Conservation (phyloP, 495 filamentous ascomycete genomes). For the Tetracladium setigerum region DNA sequence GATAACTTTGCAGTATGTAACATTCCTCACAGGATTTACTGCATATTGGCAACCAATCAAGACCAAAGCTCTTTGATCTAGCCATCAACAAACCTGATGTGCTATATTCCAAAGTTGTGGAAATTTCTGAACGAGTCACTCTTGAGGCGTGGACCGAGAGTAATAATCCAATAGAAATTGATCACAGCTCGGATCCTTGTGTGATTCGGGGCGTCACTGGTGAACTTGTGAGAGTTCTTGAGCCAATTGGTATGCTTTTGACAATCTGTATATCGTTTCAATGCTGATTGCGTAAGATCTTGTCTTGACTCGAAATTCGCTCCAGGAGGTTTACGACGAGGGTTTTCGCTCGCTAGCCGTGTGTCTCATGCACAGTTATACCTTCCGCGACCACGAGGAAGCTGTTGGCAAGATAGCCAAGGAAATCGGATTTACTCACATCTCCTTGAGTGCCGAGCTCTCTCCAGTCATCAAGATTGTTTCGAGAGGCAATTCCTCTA, state of each 20-base stretch:
- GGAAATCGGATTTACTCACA: slow-evolving; percentile 22
- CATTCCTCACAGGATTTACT: slow-evolving; percentile 25
- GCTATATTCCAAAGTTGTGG: slow-evolving; percentile 19
- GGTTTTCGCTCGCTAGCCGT: slow-evolving; percentile 23
- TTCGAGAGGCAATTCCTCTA: slow-evolving; percentile 23
- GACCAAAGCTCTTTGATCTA: slow-evolving; percentile 24
- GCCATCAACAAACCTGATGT: slow-evolving; percentile 11
- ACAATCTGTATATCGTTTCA: no score
- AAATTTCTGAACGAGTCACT: slow-evolving; percentile 23
- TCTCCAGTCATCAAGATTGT: slow-evolving; percentile 27
- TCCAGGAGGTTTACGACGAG: slow-evolving; percentile 18
- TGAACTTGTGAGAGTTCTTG: slow-evolving; percentile 40
- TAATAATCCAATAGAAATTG: slow-evolving; percentile 7
- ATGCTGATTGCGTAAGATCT: slow-evolving; percentile 13
- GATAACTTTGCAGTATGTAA: no score
- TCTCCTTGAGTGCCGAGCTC: slow-evolving; percentile 18
- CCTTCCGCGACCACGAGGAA: slow-evolving; percentile 25
- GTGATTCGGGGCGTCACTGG: slow-evolving; percentile 39
- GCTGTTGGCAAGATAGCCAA: slow-evolving; percentile 41
- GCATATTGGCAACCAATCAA: slow-evolving; percentile 19
- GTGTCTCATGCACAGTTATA: slow-evolving; percentile 25
- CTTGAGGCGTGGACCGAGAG: slow-evolving; percentile 25
- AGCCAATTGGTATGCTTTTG: slow-evolving; percentile 5
- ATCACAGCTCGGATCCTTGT: slow-evolving; percentile 3
- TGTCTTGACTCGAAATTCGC: slow-evolving; percentile 7